Conservation (phyloP, 352 stramenopile species). For the Phytophthora gonapodyides region DNA sequence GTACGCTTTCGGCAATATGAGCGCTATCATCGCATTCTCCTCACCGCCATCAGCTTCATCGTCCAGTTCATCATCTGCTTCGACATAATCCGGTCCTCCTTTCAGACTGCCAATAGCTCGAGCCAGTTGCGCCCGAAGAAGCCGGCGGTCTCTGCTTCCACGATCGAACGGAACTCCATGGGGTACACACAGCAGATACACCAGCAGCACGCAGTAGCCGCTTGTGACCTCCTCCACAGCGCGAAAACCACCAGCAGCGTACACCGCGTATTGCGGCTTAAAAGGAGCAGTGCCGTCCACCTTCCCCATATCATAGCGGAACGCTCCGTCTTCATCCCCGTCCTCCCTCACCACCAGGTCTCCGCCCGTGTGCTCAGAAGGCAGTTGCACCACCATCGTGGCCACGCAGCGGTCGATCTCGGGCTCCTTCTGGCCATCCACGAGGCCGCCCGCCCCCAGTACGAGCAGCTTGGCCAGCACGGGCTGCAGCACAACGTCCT, state of each 20-base stretch:
- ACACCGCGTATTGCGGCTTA: constrained; percentile 2
- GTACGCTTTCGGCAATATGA: constrained; percentile 8
- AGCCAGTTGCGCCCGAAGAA: constrained; percentile 2
- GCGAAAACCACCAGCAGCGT: no score
- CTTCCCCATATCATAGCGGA: constrained; percentile 8
- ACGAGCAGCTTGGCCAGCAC: constrained; percentile 12
- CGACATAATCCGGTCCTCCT: neutral
- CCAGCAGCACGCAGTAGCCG: no score
- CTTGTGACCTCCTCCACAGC: no score
- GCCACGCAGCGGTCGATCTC: neutral
- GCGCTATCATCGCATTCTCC: neutral
- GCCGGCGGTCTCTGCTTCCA: neutral
- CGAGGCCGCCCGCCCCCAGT: neutral
- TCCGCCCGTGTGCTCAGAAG: constrained; percentile 9
- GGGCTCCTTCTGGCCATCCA: neutral
- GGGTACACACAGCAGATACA: no score
- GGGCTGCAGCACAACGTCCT: neutral
- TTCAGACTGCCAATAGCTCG: neutral
- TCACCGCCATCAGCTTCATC: neutral
- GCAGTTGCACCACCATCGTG: constrained; percentile 14
- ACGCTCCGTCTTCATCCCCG: neutral
- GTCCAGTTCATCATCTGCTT: neutral
- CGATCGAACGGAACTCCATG: no score
- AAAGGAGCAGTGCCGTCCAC: constrained; percentile 4
- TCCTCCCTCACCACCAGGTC: constrained; percentile 5